phyloP scores from a whole-genome alignment of 2,329 filamentous ascomycete genomes.

The Arthrobotrys conoides region DNA sequence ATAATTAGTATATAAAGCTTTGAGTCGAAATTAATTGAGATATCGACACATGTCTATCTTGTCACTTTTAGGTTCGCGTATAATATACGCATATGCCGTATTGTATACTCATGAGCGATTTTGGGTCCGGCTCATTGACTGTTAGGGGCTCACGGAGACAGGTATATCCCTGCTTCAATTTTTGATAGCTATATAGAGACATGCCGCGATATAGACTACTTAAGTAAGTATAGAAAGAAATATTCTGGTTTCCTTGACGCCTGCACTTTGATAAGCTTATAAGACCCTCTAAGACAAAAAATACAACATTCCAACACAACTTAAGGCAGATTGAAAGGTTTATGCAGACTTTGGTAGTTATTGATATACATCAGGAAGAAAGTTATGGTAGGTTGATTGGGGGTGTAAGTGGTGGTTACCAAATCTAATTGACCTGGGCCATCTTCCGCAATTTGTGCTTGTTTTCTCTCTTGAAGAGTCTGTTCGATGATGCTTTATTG shows the following conservation, averaged over 20 bases:
- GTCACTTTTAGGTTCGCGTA: neutral
- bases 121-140: neutral
- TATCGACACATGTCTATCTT: neutral
- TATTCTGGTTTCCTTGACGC: slow-evolving; percentile 16
- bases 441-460: neutral
- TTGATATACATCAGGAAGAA: neutral
- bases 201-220: neutral
- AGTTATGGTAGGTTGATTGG: neutral
- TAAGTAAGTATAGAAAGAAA: slow-evolving; percentile 3
- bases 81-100: too few relatives aligned
- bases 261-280: neutral
- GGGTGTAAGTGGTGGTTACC: neutral
- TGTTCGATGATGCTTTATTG: slow-evolving; percentile 6
- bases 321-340: neutral
- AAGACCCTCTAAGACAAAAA: slow-evolving; percentile 4
- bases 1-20: too few relatives aligned
- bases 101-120: neutral
- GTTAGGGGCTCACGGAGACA: neutral
- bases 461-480: slow-evolving; percentile 41
- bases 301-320: slow-evolving; percentile 26
- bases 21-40: too few relatives aligned
- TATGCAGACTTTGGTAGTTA: neutral
- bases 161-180: neutral
- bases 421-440: neutral
- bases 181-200: slow-evolving; percentile 1